Evolutionary conservation across 441 rosid species (phyloP).

Genomic region (Gossypium aridum): DNA sequence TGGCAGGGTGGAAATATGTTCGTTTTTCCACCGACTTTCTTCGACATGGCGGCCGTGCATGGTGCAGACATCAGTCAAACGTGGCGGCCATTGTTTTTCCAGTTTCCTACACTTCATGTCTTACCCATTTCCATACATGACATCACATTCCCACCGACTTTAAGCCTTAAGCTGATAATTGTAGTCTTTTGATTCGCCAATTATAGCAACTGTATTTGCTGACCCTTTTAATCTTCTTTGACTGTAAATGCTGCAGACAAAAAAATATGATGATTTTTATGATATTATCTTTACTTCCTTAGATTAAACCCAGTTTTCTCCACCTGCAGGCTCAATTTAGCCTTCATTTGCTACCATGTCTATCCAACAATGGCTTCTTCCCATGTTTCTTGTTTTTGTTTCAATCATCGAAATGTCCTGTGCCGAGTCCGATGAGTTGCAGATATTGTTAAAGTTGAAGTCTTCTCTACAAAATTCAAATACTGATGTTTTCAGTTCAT

Average conservation of each 20-base stretch:
- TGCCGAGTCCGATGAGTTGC: conserved; percentile 33
- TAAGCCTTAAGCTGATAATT: background rate
- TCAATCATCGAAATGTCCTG: conserved; percentile 10
- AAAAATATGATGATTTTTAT: background rate
- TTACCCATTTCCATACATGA: too few relatives aligned
- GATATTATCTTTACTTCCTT: background rate
- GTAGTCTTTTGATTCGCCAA: too few relatives aligned
- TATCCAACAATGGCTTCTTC: background rate
- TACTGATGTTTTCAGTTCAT: conserved; percentile 24
- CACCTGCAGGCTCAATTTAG: background rate
- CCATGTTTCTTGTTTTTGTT: conserved; percentile 19
- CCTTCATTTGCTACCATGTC: conserved; percentile 17
- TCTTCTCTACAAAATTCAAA: conserved; percentile 21
- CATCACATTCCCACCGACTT: background rate
- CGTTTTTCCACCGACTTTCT: too few relatives aligned
- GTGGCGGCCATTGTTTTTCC: conserved; percentile 15
- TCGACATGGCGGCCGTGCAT: background rate
- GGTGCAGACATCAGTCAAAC: background rate
- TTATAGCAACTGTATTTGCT: background rate
- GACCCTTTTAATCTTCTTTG: background rate
- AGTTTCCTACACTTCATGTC: background rate
- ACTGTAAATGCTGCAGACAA: background rate
- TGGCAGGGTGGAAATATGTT: too few relatives aligned
- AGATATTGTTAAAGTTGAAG: conserved; percentile 31
- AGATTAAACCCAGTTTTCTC: background rate